Conservation (phyloP, 345 rosid genomes). For the Salix suchowensis region DNA sequence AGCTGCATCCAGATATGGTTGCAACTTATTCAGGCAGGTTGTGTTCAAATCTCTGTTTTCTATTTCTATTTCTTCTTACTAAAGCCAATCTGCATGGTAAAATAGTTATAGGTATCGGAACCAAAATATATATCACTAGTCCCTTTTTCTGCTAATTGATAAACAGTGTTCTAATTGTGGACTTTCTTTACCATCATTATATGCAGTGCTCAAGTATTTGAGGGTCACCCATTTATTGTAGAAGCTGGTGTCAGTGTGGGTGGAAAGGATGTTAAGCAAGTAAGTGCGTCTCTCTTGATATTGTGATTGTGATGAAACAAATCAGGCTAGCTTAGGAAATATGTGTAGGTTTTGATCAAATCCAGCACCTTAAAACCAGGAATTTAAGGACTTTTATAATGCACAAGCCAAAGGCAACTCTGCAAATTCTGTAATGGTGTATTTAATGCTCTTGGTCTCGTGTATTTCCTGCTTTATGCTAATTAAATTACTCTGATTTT, state of each 20-base stretch:
- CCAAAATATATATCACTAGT: neutral
- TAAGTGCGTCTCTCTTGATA: constrained; percentile 21
- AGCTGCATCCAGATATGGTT: constrained; percentile 96
- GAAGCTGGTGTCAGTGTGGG: constrained; percentile 98
- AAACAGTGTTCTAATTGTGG: neutral
- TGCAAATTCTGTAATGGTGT: neutral
- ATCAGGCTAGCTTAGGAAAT: neutral
- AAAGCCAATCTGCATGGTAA: neutral
- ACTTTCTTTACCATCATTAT: constrained; percentile 19
- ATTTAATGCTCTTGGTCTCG: neutral
- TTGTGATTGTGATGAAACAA: neutral
- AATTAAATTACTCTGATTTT: neutral
- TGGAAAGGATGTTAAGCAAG: constrained; percentile 94
- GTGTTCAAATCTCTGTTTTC: constrained; percentile 24
- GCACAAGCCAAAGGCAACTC: neutral
- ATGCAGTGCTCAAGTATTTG: constrained; percentile 94
- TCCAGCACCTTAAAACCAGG: too few relatives aligned
- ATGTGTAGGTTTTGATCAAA: neutral
- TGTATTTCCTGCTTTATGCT: neutral
- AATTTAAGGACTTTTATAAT: too few relatives aligned
- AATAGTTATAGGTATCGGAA: neutral
- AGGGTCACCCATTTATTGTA: constrained; percentile 95
- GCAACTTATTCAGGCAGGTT: constrained; percentile 98
- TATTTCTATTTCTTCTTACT: neutral
- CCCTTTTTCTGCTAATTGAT: constrained; percentile 5